phyloP scores from a whole-genome alignment of 192 early-diverging fungal genomes.

The Umbelopsis ramanniana region DNA sequence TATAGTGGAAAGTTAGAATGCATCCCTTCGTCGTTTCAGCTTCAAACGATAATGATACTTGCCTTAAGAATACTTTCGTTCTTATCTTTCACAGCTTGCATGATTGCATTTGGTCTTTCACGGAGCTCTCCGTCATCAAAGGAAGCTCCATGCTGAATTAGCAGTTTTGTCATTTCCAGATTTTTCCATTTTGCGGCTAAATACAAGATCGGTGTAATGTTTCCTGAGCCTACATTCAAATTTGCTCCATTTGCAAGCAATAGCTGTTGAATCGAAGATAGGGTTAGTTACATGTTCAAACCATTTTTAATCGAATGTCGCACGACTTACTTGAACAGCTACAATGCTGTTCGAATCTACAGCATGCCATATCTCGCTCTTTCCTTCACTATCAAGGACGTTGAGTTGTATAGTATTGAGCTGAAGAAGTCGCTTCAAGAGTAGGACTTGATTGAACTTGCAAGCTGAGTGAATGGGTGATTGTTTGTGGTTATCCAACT shows the following conservation, averaged over 20 bases:
- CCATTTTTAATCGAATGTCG: neutral
- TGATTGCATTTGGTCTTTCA: slow-evolving; percentile 36
- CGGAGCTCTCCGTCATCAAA: slow-evolving; percentile 29
- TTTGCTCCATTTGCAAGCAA: slow-evolving; percentile 20
- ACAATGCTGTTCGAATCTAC: slow-evolving; percentile 29
- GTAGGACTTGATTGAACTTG: slow-evolving; percentile 33
- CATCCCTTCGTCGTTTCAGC: too few species aligned
- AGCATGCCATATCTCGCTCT: slow-evolving; percentile 48
- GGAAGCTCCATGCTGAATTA: slow-evolving; percentile 32
- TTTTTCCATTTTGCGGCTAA: slow-evolving; percentile 20
- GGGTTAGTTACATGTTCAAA: neutral
- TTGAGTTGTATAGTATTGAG: neutral
- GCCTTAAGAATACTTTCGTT: slow-evolving; percentile 19
- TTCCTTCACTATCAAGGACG: slow-evolving; percentile 40
- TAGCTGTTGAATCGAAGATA: slow-evolving; percentile 14
- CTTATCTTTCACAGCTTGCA: slow-evolving; percentile 38
- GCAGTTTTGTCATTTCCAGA: slow-evolving; percentile 9
- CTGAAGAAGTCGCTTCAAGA: slow-evolving; percentile 38
- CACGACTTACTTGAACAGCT: slow-evolving; percentile 31
- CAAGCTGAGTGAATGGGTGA: slow-evolving; percentile 58
- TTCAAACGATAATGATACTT: neutral
- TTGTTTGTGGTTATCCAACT: slow-evolving; percentile 32
- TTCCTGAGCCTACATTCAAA: neutral
- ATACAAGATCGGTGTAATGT: slow-evolving; percentile 19
- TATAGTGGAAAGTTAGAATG: neutral